A percentile compares a stretch with the other conserved stretches of the same genome.
phyloP scores from a whole-genome alignment of 2,329 filamentous ascomycete species.

The Gyromitra esculenta region DNA sequence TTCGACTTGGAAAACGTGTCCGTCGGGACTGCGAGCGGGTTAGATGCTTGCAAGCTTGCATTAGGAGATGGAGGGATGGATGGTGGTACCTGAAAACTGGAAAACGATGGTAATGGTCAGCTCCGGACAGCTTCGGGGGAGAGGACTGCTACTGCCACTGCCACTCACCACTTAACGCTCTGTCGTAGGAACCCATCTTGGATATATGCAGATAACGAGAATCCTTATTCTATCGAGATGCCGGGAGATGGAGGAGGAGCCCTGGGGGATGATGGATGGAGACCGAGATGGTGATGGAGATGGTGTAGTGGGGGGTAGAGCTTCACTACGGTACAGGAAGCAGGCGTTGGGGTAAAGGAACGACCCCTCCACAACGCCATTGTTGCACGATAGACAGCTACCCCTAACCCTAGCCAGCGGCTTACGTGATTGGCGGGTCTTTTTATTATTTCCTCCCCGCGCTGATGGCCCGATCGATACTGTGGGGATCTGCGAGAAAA shows the following conservation, averaged over 20 bases:
- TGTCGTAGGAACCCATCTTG: constrained; percentile 91
- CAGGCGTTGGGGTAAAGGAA: constrained; percentile 1
- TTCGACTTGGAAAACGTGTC: constrained; percentile 99
- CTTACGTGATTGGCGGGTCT: constrained; percentile 13
- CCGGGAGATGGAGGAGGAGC: constrained; percentile 17
- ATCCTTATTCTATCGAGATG: constrained; percentile 51
- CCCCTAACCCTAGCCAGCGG: constrained; percentile 9
- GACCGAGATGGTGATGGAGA: constrained; percentile 8
- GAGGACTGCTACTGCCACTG: constrained; percentile 56
- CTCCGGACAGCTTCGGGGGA: constrained; percentile 58
- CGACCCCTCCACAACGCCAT: constrained; percentile 22
- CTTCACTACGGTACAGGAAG: not conserved
- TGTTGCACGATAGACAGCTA: constrained; percentile 1
- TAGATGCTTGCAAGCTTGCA: not conserved
- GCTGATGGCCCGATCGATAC: not conserved
- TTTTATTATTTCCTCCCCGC: not conserved
- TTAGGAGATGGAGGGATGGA: constrained; percentile 55
- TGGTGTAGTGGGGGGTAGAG: constrained; percentile 9
- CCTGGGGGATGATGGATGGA: constrained; percentile 8
- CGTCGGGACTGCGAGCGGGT: constrained; percentile 81
- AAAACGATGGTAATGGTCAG: constrained; percentile 56
- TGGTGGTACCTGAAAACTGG: constrained; percentile 80
- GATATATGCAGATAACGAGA: not conserved
- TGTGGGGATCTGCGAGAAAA: not conserved
- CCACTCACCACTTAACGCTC: constrained; percentile 92